Base-by-base conservation (phyloP, 2,329 filamentous ascomycete genomes). In the Epichloe hybrida region DNA sequence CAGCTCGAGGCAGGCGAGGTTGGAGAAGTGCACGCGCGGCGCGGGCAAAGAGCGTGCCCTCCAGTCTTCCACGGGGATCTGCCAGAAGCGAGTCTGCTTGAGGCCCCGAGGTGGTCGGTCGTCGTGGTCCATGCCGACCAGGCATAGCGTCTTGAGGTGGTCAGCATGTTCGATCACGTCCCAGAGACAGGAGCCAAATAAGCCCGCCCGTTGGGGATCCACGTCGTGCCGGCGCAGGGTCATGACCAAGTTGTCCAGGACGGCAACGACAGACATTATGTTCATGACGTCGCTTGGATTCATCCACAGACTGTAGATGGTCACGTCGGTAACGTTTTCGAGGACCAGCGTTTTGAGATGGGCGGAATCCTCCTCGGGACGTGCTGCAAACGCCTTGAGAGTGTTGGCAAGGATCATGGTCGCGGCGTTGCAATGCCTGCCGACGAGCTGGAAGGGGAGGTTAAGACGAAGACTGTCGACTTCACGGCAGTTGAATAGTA, bases 351-450 rank as follows among this genome's bases (percentile, higher is more conserved):
- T 69, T 55, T 70, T 67, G 4, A 78, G 64, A 3, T 59, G 50
- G 35, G 62, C 61, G 8, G 70, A 69, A 48, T 69, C 67, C 50
- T 74, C 72, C 50, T 73, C 69, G 1, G 68, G 65, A 6, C 75
- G 67, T 35, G 64, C 61, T 3, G 69, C 69, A 48, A 77, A 63
- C 3, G 71, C 72, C 53, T 73, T 72, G 52, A 78, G 62, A 3
- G 71, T 74, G 51, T 75, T 77, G 48, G 73, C 74, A 15, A 78
- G 62, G n/a, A 77, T 69, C 55, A 73, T 68, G 9, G 73, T 77
- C 17, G 72, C 68, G 42, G 72, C 70, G 51, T 67, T 67, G 53
- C 68, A 72, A 52, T 71, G 64, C 9, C 64, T 63, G 15, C 69
- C 71, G 11, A 76, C 67, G 8, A 77, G 64, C 55, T 75, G 72